phyloP scores from a whole-genome alignment of 768 basidiomycete species.

The Boletellus emodensis region DNA sequence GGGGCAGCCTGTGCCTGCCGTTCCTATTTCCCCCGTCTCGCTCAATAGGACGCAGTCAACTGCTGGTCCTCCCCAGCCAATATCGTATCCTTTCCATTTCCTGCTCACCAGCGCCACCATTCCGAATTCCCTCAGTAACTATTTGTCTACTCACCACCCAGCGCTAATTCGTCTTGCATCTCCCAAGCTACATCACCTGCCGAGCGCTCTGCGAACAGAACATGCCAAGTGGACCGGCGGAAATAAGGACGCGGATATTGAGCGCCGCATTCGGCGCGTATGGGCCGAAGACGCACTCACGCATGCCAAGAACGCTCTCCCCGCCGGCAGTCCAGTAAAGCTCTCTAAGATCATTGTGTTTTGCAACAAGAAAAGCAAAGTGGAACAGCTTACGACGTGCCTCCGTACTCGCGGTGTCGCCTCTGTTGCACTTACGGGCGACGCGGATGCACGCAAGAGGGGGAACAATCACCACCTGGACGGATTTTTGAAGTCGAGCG shows the following conservation, averaged over 20 bases:
- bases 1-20: conserved; percentile 24
- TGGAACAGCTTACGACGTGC: conserved; percentile 55
- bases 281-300: conserved; percentile 64
- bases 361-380: conserved; percentile 72
- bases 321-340: conserved; percentile 18
- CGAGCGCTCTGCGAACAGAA: conserved; percentile 63
- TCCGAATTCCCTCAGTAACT: conserved; percentile 65
- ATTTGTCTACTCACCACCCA: conserved; percentile 63
- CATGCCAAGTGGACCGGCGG: conserved; percentile 76
- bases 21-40: conserved; percentile 18
- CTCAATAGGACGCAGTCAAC: conserved; percentile 4
- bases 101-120: conserved; percentile 85
- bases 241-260: conserved; percentile 77
- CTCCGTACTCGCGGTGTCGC: conserved; percentile 58
- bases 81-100: conserved; percentile 72
- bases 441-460: conserved; percentile 50
- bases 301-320: conserved; percentile 24
- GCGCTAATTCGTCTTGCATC: conserved; percentile 69
- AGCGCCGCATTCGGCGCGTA: conserved; percentile 64
- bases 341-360: conserved; percentile 78
- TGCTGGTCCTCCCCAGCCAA: conserved; percentile 9
- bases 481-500: conserved; percentile 53
- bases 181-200: conserved; percentile 75
- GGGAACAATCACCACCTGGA: conserved; percentile 77
- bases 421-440: conserved; percentile 63